Evolutionary conservation across 352 stramenopile genomes (phyloP), one percentile per base, ranked within the genome.

Genomic region (Globisporangium camurandrum): DNA sequence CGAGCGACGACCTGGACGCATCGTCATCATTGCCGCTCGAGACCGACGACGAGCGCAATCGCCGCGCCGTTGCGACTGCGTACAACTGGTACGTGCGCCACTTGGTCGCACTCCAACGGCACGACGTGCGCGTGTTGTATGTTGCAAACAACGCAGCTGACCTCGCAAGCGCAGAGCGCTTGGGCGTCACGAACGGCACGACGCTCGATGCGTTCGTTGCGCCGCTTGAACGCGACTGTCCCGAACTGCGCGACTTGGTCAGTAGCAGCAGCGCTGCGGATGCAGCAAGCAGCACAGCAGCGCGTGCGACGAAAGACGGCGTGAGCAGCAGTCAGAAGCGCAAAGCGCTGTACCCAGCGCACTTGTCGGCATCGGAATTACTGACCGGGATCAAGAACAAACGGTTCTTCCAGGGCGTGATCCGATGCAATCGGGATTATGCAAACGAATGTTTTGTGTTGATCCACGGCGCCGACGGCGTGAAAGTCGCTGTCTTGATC

Each of bases 351-450:
- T 96, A 93, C 54, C 68, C 73, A 26, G 76, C 88, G 56, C 86
- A 96, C 47, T 57, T 91, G 24, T 46, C 68, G 12, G 76, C 86
- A 48, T 84, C 78, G 20, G 79, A 93, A 30, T 51, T 96, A n/a
- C 65, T 89, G 16, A 65, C 78, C 0, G 86, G 86, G 23, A 89
- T 96, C 46, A 91, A 89, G 60, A 89, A 86, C 63, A 88, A 88
- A 53, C 61, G 75, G 19, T 90, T 91, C 37, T 92, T 95, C 50
- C 88, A 96, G 61, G 90, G 87, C 17, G 92, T 86, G 1, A 72
- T 97, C 37, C 77, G 89, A 24, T 89, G 78, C 59, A 95, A 96
- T 46, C 64, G 81, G 12, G 82, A 93, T 54, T 77, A 93, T 54
- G 93, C 78, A 67, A 59, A 88, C 10, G 80, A 92, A 56, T 87